Conservation (phyloP, 306 rosid genomes). For the Adenanthera pavonina region DNA sequence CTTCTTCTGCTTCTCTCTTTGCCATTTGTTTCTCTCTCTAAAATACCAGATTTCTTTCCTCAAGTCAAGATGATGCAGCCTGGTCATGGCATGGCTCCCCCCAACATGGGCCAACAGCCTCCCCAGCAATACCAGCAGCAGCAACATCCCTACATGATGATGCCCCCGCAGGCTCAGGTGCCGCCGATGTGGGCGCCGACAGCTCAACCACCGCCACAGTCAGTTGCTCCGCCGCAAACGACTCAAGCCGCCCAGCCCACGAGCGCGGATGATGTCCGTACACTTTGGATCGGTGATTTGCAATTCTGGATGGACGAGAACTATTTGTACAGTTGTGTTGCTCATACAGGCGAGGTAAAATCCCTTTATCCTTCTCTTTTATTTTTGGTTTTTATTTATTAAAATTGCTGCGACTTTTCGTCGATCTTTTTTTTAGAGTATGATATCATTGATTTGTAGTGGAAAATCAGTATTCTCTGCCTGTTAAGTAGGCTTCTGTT, state of each 20-base stretch:
- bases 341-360: constrained; percentile 82
- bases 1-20: constrained; percentile 11
- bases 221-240: constrained; percentile 35
- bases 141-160: constrained; percentile 74
- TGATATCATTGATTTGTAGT: neutral
- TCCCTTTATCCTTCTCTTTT: neutral
- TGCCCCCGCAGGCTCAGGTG: constrained; percentile 69
- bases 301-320: constrained; percentile 97
- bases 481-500: neutral
- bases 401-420: neutral
- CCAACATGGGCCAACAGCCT: constrained; percentile 62
- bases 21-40: constrained; percentile 5
- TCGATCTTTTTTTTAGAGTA: neutral
- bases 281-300: constrained; percentile 97
- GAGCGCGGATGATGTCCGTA: constrained; percentile 81
- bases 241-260: constrained; percentile 49
- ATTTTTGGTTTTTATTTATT: neutral
- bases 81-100: constrained; percentile 70
- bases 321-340: constrained; percentile 67
- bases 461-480: neutral
- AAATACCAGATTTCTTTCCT: constrained; percentile 21
- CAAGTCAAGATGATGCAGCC: constrained; percentile 83
- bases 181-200: constrained; percentile 66
- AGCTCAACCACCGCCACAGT: constrained; percentile 50
- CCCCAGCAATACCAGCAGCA: constrained; percentile 66